Percentiles rank a stretch among this genome's conserved stretches.
These are phyloP conservation scores for Malassezia obtusa DNA, from an alignment of 1,284 basidiomycete genomes.

Conservation along the genomic window DNA sequence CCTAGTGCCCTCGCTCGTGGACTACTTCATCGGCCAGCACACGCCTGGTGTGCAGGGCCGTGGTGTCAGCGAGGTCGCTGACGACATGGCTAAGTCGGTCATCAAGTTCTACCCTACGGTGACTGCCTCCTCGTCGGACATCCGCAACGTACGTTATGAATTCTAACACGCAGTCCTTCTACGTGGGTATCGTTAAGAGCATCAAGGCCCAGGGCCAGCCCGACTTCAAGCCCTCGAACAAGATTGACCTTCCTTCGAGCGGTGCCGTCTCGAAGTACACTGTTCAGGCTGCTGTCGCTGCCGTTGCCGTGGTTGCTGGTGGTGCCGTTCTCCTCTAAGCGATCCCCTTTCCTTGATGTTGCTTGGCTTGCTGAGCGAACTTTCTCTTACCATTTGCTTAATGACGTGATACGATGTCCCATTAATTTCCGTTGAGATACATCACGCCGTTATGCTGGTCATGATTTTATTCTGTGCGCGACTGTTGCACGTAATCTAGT, in stretches of 20 bases:
- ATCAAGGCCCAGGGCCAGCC: conserved; percentile 23
- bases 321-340: conserved; percentile 40
- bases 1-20: conserved; percentile 30
- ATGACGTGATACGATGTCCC: neutral
- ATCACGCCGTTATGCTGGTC: neutral
- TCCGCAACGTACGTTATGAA: conserved; percentile 8
- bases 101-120: conserved; percentile 42
- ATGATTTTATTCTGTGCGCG: neutral
- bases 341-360: neutral
- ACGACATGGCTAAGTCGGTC: conserved; percentile 33
- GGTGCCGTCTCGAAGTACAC: conserved; percentile 7
- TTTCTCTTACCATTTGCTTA: too few species aligned
- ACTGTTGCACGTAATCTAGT: too few species aligned
- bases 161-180: conserved; percentile 16
- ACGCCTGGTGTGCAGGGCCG: conserved; percentile 22
- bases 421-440: conserved; percentile 1
- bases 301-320: conserved; percentile 32
- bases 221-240: conserved; percentile 19
- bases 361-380: too few species aligned
- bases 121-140: conserved; percentile 19
- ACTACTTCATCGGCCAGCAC: conserved; percentile 34
- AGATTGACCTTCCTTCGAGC: conserved; percentile 6
- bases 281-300: conserved; percentile 19
- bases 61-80: conserved; percentile 28
- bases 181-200: conserved; percentile 21